Base-by-base conservation (phyloP, 192 early-diverging fungal genomes). In the Entomortierella chlamydospora region DNA sequence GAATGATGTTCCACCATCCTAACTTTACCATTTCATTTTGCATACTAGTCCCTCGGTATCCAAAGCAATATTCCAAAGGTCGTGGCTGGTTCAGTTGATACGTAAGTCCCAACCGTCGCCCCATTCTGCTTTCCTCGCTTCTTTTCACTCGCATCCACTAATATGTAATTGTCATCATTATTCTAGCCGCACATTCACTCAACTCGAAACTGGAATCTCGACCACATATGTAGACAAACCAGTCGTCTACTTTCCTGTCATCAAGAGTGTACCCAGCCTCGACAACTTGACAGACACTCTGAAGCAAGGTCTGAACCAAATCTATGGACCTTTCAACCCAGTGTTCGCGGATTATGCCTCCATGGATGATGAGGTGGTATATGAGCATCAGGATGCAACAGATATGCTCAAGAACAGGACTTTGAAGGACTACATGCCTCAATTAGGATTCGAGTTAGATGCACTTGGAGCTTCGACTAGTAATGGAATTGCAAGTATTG, bases 381-480 rank as follows among this genome's bases (percentile, higher is more conserved):
- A 81, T 31, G 70, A 81, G 31, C 80, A 68, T 33, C 49, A 73
- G 52, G 68, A 81, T 64, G 66, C 65, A 17, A 64, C 69, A 60
- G 61, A 68, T 43, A 69, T 81, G 66, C 42, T 81, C 33, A 72
- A 81, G 60, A 73, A 81, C 60, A 72, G 10, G 25, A 69, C 61
- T 5, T 34, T 69, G 42, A 53, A 53, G 49, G 80, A 69, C 12
- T 73, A 73, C 18, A 50, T 31, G 33, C 80, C 80, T 8, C 66
- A 69, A 29, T 30, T 73, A 15, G 80, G 80, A 41, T 61, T 73
- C 11, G 80, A 81, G 33, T 64, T 81, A 12, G 60, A 81, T 63
- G 70, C 67, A 2, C 37, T 81, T 10, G 59, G 31, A 20, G 45
- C 61, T 5, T 68, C 74, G 9, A 34, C 45, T 37, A 59, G 53